Evolutionary conservation across 257 asterid genomes (phyloP).

Genomic region (Linderniella brevidens): DNA sequence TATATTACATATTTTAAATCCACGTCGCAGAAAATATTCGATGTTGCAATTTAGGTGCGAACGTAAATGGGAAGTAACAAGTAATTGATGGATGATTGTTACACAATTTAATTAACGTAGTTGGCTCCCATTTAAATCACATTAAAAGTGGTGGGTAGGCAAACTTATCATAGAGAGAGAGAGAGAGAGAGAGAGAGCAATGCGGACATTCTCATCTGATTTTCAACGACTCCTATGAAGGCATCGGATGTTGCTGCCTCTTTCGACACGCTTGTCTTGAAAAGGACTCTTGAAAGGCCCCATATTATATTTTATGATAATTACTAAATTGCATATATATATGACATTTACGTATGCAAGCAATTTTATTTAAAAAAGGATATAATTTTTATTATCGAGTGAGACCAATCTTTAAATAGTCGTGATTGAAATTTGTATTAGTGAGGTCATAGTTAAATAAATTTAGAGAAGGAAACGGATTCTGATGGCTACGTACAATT

Average conservation of each 20-base stretch:
- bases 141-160: constrained; percentile 9
- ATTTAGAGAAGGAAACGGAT: no score
- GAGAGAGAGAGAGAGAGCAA: constrained; percentile 10
- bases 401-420: no score
- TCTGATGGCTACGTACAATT: no score
- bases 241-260: constrained; percentile 18
- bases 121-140: no score
- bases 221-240: constrained; percentile 7
- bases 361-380: no score
- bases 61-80: background rate
- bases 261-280: constrained; percentile 16
- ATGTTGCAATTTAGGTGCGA: background rate
- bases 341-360: no score
- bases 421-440: no score
- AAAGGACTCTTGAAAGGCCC: constrained; percentile 13
- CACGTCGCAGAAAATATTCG: background rate
- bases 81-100: background rate
- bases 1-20: no score
- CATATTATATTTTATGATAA: background rate
- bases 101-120: no score
- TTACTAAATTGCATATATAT: no score
- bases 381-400: no score
- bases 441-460: no score
- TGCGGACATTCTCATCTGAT: constrained; percentile 9
- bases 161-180: constrained; percentile 7